A percentile compares a stretch with the other conserved stretches of the same genome.
These are phyloP conservation scores for Aspergillus neotritici DNA, from an alignment of 2,329 filamentous ascomycete species.

Conservation along the genomic window DNA sequence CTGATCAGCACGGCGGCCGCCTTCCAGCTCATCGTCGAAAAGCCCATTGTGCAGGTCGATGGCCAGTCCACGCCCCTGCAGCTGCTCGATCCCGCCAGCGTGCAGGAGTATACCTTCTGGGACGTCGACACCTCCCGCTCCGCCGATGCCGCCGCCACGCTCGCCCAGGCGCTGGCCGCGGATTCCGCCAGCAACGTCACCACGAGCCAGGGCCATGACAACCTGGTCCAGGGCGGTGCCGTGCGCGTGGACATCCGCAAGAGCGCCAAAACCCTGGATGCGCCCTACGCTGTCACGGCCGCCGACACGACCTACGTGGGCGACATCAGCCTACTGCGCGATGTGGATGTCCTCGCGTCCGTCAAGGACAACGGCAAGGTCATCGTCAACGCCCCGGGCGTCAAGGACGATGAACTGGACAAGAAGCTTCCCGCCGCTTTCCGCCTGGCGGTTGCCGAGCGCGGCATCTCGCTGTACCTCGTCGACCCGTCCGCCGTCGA, in stretches of 20 bases:
- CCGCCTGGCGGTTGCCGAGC: slow-evolving; percentile 65
- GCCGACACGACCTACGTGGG: slow-evolving; percentile 77
- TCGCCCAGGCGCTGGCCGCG: slow-evolving; percentile 56
- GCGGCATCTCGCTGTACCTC: slow-evolving; percentile 65
- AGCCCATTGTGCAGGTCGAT: slow-evolving; percentile 34
- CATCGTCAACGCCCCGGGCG: slow-evolving; percentile 67
- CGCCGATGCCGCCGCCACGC: slow-evolving; percentile 56
- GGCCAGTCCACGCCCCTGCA: slow-evolving; percentile 45
- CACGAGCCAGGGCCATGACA: slow-evolving; percentile 56
- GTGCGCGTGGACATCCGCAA: slow-evolving; percentile 79
- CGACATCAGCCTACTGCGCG: slow-evolving; percentile 71
- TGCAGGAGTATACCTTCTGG: slow-evolving; percentile 91
- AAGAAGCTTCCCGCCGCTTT: slow-evolving; percentile 69
- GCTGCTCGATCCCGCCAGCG: slow-evolving; percentile 49
- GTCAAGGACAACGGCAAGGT: slow-evolving; percentile 67
- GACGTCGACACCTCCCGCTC: slow-evolving; percentile 71
- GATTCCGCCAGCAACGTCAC: slow-evolving; percentile 59
- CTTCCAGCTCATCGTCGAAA: slow-evolving; percentile 43
- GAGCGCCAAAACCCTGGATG: slow-evolving; percentile 76
- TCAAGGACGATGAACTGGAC: slow-evolving; percentile 84
- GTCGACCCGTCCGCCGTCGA: slow-evolving; percentile 66
- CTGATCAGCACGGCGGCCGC: slow-evolving; percentile 41
- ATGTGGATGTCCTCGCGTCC: slow-evolving; percentile 66
- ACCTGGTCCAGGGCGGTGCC: slow-evolving; percentile 65
- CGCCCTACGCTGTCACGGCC: slow-evolving; percentile 71